Conservation (phyloP, 768 basidiomycete species). For the Kwoniella sp. region DNA sequence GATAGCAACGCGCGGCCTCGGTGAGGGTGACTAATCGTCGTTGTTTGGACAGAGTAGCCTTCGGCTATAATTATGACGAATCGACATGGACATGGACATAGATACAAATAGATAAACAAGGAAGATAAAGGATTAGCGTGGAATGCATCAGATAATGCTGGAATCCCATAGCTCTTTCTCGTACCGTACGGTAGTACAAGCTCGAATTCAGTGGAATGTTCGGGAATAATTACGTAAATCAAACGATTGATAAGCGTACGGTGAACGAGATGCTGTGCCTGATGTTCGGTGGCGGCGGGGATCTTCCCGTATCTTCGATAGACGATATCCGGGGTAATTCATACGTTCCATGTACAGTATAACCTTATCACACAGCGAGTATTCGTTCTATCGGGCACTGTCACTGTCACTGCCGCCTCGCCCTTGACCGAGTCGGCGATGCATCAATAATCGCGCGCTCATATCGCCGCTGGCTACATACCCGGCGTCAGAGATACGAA, state of each 20-base stretch:
- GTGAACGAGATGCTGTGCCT: no score
- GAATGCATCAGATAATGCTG: background rate
- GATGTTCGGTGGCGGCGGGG: no score
- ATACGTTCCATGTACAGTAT: no score
- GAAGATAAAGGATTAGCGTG: background rate
- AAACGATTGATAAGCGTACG: background rate
- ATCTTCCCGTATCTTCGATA: no score
- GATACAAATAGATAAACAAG: background rate
- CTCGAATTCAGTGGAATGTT: constrained; percentile 1
- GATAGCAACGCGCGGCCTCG: background rate
- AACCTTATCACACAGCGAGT: no score
- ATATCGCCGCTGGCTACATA: no score
- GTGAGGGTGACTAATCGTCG: background rate
- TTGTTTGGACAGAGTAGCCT: background rate
- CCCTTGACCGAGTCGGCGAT: no score
- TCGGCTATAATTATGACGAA: background rate
- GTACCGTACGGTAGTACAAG: background rate
- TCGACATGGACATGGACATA: background rate
- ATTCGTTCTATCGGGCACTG: no score
- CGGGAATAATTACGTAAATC: background rate
- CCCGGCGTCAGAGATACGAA: no score
- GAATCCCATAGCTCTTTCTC: background rate
- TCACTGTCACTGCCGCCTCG: no score
- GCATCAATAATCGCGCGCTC: no score
- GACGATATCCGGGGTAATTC: no score